phyloP scores from a whole-genome alignment of 257 asterid species.

The Plantago ovata region DNA sequence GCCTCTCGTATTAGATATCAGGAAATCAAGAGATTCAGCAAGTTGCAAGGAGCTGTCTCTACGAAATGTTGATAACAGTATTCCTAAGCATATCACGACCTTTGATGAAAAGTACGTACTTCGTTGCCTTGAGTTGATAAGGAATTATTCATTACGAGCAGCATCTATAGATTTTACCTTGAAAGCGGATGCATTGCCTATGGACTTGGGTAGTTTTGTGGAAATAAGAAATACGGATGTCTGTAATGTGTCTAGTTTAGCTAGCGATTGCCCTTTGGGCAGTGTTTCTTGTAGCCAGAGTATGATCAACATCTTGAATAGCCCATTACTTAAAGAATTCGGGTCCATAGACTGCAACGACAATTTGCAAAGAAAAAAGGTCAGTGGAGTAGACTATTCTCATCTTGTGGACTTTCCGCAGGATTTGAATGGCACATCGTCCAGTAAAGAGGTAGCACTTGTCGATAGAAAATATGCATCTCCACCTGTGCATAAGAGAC shows the following conservation, averaged over 20 bases:
- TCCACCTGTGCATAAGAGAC: slow-evolving; percentile 38
- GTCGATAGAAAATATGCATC: slow-evolving; percentile 29
- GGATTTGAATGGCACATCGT: slow-evolving; percentile 18
- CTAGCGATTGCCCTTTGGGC: slow-evolving; percentile 37
- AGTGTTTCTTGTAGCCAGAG: slow-evolving; percentile 52
- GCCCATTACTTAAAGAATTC: slow-evolving; percentile 53
- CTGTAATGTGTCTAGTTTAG: slow-evolving; percentile 30
- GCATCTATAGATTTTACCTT: slow-evolving; percentile 38
- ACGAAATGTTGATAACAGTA: slow-evolving; percentile 31
- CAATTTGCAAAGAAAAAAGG: slow-evolving; percentile 22
- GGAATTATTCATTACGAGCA: slow-evolving; percentile 39
- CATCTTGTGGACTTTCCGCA: slow-evolving; percentile 28
- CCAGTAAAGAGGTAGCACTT: slow-evolving; percentile 36
- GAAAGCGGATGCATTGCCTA: slow-evolving; percentile 32
- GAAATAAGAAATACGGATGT: slow-evolving; percentile 25
- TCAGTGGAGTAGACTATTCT: slow-evolving; percentile 21
- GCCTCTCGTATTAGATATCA: slow-evolving; percentile 27
- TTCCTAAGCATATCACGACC: slow-evolving; percentile 60
- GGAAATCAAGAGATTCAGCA: slow-evolving; percentile 29
- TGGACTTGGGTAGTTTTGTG: slow-evolving; percentile 26
- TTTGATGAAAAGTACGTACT: slow-evolving; percentile 64
- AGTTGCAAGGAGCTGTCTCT: slow-evolving; percentile 38
- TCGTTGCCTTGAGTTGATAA: slow-evolving; percentile 67
- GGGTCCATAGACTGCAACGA: slow-evolving; percentile 29
- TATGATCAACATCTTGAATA: slow-evolving; percentile 70